Conservation (phyloP, 1,284 basidiomycete genomes). For the Pascua sp. region DNA sequence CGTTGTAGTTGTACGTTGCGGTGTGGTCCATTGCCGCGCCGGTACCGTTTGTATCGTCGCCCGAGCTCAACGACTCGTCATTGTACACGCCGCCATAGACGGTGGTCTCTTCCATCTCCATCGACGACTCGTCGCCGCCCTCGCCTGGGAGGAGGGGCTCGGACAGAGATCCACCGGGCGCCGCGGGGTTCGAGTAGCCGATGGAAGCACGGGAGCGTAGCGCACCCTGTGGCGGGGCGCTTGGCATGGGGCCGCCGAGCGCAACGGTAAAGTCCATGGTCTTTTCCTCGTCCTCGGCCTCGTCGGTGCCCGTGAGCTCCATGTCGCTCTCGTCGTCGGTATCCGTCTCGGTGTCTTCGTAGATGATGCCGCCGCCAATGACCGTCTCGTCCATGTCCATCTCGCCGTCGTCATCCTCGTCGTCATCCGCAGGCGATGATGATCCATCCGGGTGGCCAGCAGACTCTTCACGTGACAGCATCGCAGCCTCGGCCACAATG, state of each 20-base stretch:
- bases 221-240: conserved; percentile 39
- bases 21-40: neutral
- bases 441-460: neutral
- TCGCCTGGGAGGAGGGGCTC: conserved; percentile 26
- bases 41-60: conserved; percentile 9
- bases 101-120: conserved; percentile 46
- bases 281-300: conserved; percentile 41
- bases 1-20: conserved; percentile 1
- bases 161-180: conserved; percentile 1
- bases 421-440: neutral
- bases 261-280: conserved; percentile 52
- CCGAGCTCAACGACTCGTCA: conserved; percentile 28
- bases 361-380: conserved; percentile 36
- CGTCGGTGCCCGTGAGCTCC: conserved; percentile 22
- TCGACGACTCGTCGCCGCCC: conserved; percentile 38
- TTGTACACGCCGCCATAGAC: conserved; percentile 42
- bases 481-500: conserved; percentile 6
- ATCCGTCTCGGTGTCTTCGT: conserved; percentile 18
- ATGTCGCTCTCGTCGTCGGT: conserved; percentile 12
- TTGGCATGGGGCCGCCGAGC: conserved; percentile 46
- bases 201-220: conserved; percentile 34
- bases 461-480: neutral
- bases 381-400: conserved; percentile 49
- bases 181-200: conserved; percentile 41
- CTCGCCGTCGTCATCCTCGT: conserved; percentile 30